phyloP scores from a whole-genome alignment of 2,329 filamentous ascomycete genomes.

The Colletotrichum lindemuthianum region DNA sequence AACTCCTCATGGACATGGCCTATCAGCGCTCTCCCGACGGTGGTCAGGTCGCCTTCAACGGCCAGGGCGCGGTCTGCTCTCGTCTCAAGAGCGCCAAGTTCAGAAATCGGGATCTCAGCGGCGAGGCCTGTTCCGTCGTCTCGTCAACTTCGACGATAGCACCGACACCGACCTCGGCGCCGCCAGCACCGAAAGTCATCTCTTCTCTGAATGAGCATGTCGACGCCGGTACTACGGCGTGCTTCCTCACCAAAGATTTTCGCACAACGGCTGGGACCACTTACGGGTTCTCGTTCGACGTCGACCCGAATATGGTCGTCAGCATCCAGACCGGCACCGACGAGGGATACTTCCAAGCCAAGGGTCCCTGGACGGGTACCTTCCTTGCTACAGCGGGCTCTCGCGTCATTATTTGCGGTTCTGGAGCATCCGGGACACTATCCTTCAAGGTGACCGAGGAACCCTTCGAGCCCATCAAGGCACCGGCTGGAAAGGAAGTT shows the following conservation, averaged over 20 bases:
- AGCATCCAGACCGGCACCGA: conserved; percentile 9
- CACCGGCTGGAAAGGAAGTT: conserved; percentile 5
- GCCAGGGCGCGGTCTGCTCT: conserved; percentile 1
- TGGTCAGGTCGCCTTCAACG: conserved; percentile 1
- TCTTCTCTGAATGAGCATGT: background rate
- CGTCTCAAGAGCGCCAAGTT: conserved; percentile 1
- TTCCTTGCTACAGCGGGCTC: conserved; percentile 2
- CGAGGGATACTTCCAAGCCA: conserved; percentile 13
- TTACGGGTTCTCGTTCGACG: conserved; percentile 13
- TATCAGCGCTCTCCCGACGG: conserved; percentile 4
- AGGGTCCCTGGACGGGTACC: conserved; percentile 12
- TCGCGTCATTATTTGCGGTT: background rate
- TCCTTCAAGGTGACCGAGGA: conserved; percentile 3
- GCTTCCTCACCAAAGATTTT: conserved; percentile 1
- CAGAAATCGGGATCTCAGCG: background rate
- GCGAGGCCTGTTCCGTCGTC: conserved; percentile 14
- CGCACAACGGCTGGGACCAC: background rate
- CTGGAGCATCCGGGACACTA: background rate
- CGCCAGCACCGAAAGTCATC: background rate
- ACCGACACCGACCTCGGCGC: background rate
- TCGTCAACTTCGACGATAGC: background rate
- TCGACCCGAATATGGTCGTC: background rate
- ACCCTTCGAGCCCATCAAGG: background rate
- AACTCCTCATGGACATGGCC: conserved; percentile 11
- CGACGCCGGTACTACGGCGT: background rate